Evolutionary conservation across 2,329 filamentous ascomycete species (phyloP), one percentile per base, ranked within the genome.

Genomic region (Fusarium nurragi): DNA sequence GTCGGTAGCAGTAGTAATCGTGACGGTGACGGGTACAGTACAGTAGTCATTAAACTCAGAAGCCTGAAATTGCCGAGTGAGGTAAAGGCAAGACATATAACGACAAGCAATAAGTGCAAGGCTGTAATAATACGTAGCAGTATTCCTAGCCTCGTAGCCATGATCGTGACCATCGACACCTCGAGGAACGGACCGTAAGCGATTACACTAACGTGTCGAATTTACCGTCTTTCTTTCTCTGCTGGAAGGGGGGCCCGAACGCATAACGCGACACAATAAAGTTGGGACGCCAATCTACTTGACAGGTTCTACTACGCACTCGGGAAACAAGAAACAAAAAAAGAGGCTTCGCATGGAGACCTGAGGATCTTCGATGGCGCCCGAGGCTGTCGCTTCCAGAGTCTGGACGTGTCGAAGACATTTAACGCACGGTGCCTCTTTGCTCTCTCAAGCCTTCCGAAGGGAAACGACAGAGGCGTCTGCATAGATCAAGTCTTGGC

Each of bases 371-470:
- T 57, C 47, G 48, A 58, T 46, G 55, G 60, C 50, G 64, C 44
- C 49, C 30, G 52, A 68, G 55, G 53, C 52, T 67, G 55, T 63
- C 52, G 54, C 61, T 53, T 45, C 51, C 39, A 56, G 38, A 47
- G 32, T 34, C 32, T n/a, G n/a, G 32, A 18, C 32, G 32, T n/a
- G 32, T 34, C 32, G 16, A 34, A n/a, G 32, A 34, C 16, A n/a
- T 34, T 38, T n/a, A 41, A 45, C 28, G 22, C 38, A 18, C 34
- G 19, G 40, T 41, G 60, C 30, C 34, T 46, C 25, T 39, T 9
- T n/a, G n/a, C 7, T 40, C 30, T 48, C 19, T 39, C 9, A n/a
- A 13, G 32, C 34, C 39, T 57, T 23, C 36, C 28, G 36, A 32
- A 26, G 38, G 22, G 18, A 22, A 41, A 53, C 30, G 11, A 34